A percentile compares a stretch with the other conserved stretches of the same genome.
Evolutionary conservation across 2,329 filamentous ascomycete genomes (phyloP).

Genomic region (Hypoxylon sp.): DNA sequence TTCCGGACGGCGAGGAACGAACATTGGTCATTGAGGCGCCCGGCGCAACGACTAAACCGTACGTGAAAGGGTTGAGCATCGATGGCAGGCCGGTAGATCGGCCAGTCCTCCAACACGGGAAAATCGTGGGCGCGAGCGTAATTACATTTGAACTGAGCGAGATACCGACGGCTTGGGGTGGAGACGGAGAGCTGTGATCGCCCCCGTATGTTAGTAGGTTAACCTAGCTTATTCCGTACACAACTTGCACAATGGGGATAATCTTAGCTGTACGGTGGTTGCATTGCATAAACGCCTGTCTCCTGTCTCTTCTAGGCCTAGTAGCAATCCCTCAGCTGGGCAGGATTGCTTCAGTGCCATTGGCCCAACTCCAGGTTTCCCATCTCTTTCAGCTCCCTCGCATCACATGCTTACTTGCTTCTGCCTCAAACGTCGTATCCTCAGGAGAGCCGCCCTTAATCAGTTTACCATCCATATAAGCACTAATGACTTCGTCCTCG

Average conservation of each 20-base stretch:
- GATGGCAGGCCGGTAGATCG: conserved; percentile 52
- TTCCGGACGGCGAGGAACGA: conserved; percentile 28
- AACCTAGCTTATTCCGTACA: not conserved
- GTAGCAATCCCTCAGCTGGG: not conserved
- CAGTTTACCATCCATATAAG: not conserved
- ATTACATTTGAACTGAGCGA: conserved; percentile 61
- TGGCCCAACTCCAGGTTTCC: not conserved
- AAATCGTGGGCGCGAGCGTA: conserved; percentile 54
- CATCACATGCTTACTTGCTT: not conserved
- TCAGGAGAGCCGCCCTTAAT: not conserved
- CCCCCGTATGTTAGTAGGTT: too few relatives aligned
- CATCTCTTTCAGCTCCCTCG: not conserved
- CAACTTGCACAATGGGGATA: not conserved
- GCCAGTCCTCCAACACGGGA: conserved; percentile 55
- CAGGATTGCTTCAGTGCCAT: not conserved
- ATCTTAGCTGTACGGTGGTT: not conserved
- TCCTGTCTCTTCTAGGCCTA: not conserved
- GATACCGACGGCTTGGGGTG: conserved; percentile 49
- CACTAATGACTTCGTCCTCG: not conserved
- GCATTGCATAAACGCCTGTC: not conserved
- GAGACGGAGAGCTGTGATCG: conserved; percentile 28
- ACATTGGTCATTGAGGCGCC: conserved; percentile 56
- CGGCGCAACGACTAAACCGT: conserved; percentile 55
- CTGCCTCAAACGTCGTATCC: not conserved
- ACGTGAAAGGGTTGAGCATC: conserved; percentile 55